Evolutionary conservation across 352 stramenopile genomes (phyloP).

Genomic region (Globisporangium uncinulatum): DNA sequence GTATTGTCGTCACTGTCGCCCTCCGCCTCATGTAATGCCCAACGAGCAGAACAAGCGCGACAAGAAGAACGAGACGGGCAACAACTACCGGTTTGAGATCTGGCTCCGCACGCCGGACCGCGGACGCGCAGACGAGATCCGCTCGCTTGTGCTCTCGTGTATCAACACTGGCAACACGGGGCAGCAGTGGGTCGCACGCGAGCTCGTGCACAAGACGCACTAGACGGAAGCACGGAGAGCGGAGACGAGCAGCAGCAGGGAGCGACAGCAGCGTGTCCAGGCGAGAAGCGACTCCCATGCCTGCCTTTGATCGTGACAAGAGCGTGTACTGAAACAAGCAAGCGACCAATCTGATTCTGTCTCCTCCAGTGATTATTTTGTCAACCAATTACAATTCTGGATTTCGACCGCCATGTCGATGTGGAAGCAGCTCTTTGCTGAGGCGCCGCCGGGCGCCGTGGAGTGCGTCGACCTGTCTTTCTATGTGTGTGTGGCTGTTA

Average conservation of each 20-base stretch:
- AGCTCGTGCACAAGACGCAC: constrained; percentile 83
- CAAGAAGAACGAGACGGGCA: constrained; percentile 64
- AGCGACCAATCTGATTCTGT: too few relatives aligned
- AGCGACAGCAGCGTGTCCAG: too few relatives aligned
- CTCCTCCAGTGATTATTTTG: too few relatives aligned
- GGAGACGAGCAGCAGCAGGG: too few relatives aligned
- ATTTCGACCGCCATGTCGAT: constrained; percentile 14
- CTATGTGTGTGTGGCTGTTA: not conserved
- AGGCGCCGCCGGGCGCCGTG: constrained; percentile 54
- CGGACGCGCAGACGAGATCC: constrained; percentile 66
- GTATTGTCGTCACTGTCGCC: constrained; percentile 1
- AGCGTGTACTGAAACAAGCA: too few relatives aligned
- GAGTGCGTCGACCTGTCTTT: constrained; percentile 34
- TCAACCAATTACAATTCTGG: too few relatives aligned
- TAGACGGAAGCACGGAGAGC: constrained; percentile 18
- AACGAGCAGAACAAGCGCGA: constrained; percentile 71
- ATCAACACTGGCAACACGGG: constrained; percentile 58
- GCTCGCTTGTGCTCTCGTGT: constrained; percentile 55
- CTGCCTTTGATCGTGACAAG: too few relatives aligned
- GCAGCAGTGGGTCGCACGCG: constrained; percentile 38
- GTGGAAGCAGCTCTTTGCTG: constrained; percentile 73
- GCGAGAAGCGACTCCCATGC: too few relatives aligned
- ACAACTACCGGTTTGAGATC: constrained; percentile 86
- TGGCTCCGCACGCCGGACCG: constrained; percentile 67
- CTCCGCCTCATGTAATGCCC: not conserved